Percentiles rank a stretch among this genome's conserved stretches.
Evolutionary conservation across 257 asterid species (phyloP).

Genomic region (Solanum chmielewskii): DNA sequence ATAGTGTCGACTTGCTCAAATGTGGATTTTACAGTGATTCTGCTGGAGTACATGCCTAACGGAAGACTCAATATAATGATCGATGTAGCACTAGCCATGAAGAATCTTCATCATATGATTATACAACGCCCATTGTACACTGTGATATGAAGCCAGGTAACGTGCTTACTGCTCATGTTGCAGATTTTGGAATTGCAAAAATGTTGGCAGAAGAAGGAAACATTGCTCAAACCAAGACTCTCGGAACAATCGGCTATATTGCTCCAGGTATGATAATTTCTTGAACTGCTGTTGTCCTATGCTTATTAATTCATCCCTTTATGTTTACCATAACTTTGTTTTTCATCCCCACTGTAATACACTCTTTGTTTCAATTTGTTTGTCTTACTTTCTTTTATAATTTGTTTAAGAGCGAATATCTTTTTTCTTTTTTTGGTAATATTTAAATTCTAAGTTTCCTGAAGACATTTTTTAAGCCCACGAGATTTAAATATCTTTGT

Average conservation of each 20-base stretch:
- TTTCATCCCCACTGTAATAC: too few relatives aligned
- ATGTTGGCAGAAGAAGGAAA: slow-evolving; percentile 15
- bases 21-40: slow-evolving; percentile 30
- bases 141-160: slow-evolving; percentile 39
- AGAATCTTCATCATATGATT: slow-evolving; percentile 31
- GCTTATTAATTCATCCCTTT: neutral
- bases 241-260: slow-evolving; percentile 37
- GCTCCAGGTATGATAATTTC: slow-evolving; percentile 28
- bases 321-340: neutral
- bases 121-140: slow-evolving; percentile 18
- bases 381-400: too few relatives aligned
- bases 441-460: too few relatives aligned
- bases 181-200: slow-evolving; percentile 37
- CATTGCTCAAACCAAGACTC: slow-evolving; percentile 12
- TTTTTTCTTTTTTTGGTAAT: too few relatives aligned
- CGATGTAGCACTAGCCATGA: slow-evolving; percentile 4
- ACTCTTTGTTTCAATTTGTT: too few relatives aligned
- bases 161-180: slow-evolving; percentile 34
- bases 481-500: too few relatives aligned
- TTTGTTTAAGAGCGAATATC: too few relatives aligned
- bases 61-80: slow-evolving; percentile 19
- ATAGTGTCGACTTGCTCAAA: slow-evolving; percentile 31
- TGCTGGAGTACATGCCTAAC: slow-evolving; percentile 33
- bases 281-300: neutral
- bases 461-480: too few relatives aligned